phyloP scores from a whole-genome alignment of 1,284 basidiomycete genomes.

The Pterulicium gracile region DNA sequence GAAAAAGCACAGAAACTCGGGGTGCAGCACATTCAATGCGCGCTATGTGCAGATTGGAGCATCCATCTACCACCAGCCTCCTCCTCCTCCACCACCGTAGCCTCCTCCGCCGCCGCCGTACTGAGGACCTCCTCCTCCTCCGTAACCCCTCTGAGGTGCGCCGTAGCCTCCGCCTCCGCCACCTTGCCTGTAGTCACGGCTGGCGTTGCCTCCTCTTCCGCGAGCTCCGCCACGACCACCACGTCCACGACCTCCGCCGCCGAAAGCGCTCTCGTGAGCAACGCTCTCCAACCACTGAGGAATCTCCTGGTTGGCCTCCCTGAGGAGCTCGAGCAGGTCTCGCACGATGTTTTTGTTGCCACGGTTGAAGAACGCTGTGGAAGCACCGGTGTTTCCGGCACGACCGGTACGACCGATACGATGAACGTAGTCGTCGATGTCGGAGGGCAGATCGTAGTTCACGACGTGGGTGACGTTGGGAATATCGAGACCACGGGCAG shows the following conservation, averaged over 20 bases:
- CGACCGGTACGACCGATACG: conserved; percentile 98
- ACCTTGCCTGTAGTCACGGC: conserved; percentile 20
- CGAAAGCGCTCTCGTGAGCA: conserved; percentile 73
- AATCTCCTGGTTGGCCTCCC: conserved; percentile 95
- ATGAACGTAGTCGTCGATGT: conserved; percentile 98
- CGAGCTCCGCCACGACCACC: conserved; percentile 49
- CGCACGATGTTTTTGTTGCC: conserved; percentile 88
- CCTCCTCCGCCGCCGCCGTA: conserved; percentile 29
- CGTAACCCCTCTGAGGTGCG: not conserved
- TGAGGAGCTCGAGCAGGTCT: conserved; percentile 86
- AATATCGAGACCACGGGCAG: conserved; percentile 98
- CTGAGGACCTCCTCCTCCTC: conserved; percentile 13
- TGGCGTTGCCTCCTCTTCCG: conserved; percentile 38
- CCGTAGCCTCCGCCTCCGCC: conserved; percentile 24
- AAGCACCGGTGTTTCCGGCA: conserved; percentile 96
- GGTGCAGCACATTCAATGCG: conserved; percentile 13
- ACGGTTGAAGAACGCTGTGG: conserved; percentile 92
- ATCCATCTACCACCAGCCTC: conserved; percentile 34
- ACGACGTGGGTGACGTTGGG: conserved; percentile 99
- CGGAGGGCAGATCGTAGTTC: conserved; percentile 97
- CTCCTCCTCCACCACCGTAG: conserved; percentile 23
- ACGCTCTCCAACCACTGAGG: conserved; percentile 89
- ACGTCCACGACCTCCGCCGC: conserved; percentile 39
- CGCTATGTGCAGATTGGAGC: conserved; percentile 7
- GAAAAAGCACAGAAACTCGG: conserved; percentile 11